phyloP scores from a whole-genome alignment of 2,329 filamentous ascomycete genomes.

The Fusarium proliferatum region DNA sequence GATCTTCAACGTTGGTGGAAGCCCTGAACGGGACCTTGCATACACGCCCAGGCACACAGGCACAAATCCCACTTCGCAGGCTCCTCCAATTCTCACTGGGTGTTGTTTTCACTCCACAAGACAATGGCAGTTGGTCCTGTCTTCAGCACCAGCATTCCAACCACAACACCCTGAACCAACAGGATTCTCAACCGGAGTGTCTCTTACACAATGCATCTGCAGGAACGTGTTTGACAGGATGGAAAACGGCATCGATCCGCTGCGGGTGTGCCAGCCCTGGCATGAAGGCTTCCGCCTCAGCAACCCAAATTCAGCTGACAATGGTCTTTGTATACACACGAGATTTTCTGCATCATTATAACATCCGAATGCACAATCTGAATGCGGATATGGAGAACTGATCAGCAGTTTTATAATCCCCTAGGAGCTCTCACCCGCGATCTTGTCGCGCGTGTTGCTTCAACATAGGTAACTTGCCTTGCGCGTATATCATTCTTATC shows the following conservation, averaged over 20 bases:
- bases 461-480: not conserved
- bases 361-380: not conserved
- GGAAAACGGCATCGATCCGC: conserved; percentile 16
- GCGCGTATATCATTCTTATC: not conserved
- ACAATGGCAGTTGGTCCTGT: not conserved
- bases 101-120: not conserved
- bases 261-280: conserved; percentile 6
- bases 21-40: not conserved
- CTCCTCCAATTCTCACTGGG: not conserved
- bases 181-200: not conserved
- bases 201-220: not conserved
- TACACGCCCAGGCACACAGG: not conserved
- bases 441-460: not conserved
- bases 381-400: conserved; percentile 21
- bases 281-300: conserved; percentile 34
- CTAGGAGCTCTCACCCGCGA: not conserved
- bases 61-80: too few species aligned
- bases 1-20: not conserved
- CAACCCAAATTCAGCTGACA: conserved; percentile 34
- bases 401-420: conserved; percentile 26
- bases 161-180: not conserved
- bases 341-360: not conserved
- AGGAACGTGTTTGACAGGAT: conserved; percentile 12
- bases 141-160: conserved; percentile 27
- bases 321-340: conserved; percentile 19